A percentile compares a stretch with the other conserved stretches of the same genome.
These are phyloP conservation scores for Xylaria sp. DNA, from an alignment of 2,329 filamentous ascomycete genomes.

Conservation along the genomic window DNA sequence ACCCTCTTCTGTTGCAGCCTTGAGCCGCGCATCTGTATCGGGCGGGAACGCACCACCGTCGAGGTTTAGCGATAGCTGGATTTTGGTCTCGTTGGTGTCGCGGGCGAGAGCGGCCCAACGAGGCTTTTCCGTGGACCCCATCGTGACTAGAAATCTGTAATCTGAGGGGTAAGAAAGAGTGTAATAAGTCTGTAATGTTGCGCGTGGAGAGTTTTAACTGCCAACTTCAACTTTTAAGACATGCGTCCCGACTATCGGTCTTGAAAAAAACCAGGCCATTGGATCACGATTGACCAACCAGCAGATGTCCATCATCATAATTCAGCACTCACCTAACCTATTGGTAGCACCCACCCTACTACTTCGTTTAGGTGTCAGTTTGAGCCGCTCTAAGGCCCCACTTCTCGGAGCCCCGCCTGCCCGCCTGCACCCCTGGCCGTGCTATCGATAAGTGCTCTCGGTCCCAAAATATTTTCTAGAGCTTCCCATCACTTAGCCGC, in stretches of 20 bases:
- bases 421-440: background rate
- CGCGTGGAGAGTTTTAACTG: background rate
- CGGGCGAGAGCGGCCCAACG: slow-evolving; percentile 84
- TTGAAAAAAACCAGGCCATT: background rate
- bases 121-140: slow-evolving; percentile 47
- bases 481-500: slow-evolving; percentile 1
- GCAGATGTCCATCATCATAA: slow-evolving; percentile 31
- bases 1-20: slow-evolving; percentile 64
- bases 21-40: slow-evolving; percentile 68
- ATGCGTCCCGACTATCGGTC: slow-evolving; percentile 32
- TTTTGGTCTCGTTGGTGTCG: slow-evolving; percentile 98
- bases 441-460: slow-evolving; percentile 45
- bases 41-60: slow-evolving; percentile 85
- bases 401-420: slow-evolving; percentile 31
- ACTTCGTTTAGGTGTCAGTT: slow-evolving; percentile 2
- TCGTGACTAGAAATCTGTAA: slow-evolving; percentile 21
- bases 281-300: slow-evolving; percentile 44
- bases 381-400: slow-evolving; percentile 1
- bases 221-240: slow-evolving; percentile 20
- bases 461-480: slow-evolving; percentile 44
- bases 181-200: background rate
- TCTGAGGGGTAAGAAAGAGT: background rate
- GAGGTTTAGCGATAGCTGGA: slow-evolving; percentile 90
- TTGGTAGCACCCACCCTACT: background rate
- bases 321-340: background rate